Evolutionary conservation across 2,329 filamentous ascomycete genomes (phyloP).

Genomic region (Fusarium sp.): DNA sequence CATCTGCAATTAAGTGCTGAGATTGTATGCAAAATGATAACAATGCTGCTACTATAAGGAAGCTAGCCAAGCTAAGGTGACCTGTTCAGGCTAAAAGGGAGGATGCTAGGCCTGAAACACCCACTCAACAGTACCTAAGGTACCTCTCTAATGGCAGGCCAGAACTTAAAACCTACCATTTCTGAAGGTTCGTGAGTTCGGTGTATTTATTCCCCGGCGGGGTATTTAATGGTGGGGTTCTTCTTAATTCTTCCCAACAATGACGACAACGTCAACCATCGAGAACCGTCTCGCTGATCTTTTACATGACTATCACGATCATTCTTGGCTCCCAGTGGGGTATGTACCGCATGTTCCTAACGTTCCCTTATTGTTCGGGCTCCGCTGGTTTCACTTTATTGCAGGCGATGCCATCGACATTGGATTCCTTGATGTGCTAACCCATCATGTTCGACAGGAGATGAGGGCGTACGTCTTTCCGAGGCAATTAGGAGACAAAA

Average conservation of each 20-base stretch:
- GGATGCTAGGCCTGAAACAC: too few species aligned
- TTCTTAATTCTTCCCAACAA: neutral
- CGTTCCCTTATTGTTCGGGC: constrained; percentile 19
- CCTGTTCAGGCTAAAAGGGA: too few species aligned
- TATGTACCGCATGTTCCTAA: constrained; percentile 41
- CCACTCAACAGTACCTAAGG: too few species aligned
- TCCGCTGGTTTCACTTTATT: constrained; percentile 30
- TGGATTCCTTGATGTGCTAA: neutral
- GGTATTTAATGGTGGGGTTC: neutral
- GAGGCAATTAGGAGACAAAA: fast-evolving
- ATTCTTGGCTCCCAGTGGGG: constrained; percentile 56
- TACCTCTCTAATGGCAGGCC: neutral
- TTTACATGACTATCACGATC: constrained; percentile 34
- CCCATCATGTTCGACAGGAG: neutral
- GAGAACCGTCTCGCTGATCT: neutral
- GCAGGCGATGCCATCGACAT: neutral
- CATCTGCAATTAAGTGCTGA: neutral
- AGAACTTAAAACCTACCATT: neutral
- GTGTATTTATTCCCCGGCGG: neutral
- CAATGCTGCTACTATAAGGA: too few species aligned
- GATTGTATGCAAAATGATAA: too few species aligned
- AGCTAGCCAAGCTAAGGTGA: too few species aligned
- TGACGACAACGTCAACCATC: neutral
- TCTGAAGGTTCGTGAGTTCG: neutral
- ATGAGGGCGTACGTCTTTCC: neutral